Base-by-base conservation (phyloP, 352 stramenopile genomes). In the Thraustochytrium striatum region DNA sequence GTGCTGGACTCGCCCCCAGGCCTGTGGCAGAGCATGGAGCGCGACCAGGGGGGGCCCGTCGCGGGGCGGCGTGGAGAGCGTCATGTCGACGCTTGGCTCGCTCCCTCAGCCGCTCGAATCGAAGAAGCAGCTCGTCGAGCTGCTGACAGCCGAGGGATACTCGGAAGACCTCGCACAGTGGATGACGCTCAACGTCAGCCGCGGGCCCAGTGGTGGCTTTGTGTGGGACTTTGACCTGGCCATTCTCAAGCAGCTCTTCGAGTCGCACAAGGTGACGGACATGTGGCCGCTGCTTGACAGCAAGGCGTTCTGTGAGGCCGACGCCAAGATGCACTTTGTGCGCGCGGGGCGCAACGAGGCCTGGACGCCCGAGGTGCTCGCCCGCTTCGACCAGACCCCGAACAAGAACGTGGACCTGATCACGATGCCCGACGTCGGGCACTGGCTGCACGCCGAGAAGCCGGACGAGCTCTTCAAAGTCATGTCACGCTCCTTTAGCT, bases 161-260 rank as follows among this genome's bases (percentile, higher is more conserved):
- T 75, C 65, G 11, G 61, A 28, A 21, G 44, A 58, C 30, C 65
- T 75, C 25, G 65, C 65, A 35, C 65, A 75, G 52, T 75, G 65
- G 65, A 75, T 75, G 65, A 75, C 65, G 11, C 65, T 75, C 44
- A 75, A 75, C 47, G 65, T 75, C 41, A 39, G 50, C 25, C n/a
- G 16, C 5, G 8, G 8, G 11, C 41, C 19, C 1, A 7, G 5
- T 5, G 52, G 30, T 13, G 65, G 8, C 16, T 75, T 55, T 30
- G 13, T 9, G 9, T 75, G 65, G 65, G 61, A 43, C 41, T 75
- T 75, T 43, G 65, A 75, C 30, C 35, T 75, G 8, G 41, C 65
- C 35, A 75, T 75, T 2, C 65, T 75, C 30, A 25, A 75, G 65
- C 65, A 75, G 65, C 65, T 75, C 65, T 75, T 75, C 52, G 32